Conservation (phyloP, 371 early-diverging fungal genomes). For the Enterospora canceri region DNA sequence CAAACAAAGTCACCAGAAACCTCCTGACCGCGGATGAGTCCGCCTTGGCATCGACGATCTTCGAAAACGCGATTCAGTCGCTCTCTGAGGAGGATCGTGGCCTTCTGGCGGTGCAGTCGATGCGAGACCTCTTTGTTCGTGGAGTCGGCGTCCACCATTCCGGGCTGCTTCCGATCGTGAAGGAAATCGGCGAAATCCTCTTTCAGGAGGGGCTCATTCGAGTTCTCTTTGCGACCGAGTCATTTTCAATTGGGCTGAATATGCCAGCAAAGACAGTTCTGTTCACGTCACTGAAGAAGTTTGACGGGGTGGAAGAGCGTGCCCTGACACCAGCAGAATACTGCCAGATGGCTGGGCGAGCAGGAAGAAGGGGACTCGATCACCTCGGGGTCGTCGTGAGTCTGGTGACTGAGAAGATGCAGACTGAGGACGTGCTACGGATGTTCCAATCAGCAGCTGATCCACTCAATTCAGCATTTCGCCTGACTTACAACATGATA, state of each 20-base stretch:
- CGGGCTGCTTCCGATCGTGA: conserved; percentile 90
- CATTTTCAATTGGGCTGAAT: conserved; percentile 98
- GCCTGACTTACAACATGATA: conserved; percentile 94
- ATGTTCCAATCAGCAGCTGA: conserved; percentile 63
- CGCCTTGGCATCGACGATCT: conserved; percentile 72
- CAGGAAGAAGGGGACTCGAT: conserved; percentile 65
- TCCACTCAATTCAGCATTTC: conserved; percentile 83
- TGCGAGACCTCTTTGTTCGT: conserved; percentile 76
- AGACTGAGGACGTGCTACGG: conserved; percentile 32
- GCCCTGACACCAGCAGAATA: conserved; percentile 90
- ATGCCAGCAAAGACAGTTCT: conserved; percentile 99
- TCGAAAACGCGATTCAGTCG: conserved; percentile 74
- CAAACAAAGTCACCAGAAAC: conserved; percentile 75
- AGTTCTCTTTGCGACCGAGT: conserved; percentile 97
- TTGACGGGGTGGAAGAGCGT: conserved; percentile 75
- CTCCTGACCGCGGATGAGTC: conserved; percentile 77
- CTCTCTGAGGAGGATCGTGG: conserved; percentile 78
- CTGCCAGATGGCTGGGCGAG: conserved; percentile 67
- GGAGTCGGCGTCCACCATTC: conserved; percentile 99
- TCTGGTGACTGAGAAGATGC: conserved; percentile 64
- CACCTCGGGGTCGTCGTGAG: conserved; percentile 89
- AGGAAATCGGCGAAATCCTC: conserved; percentile 95
- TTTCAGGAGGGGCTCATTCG: conserved; percentile 94
- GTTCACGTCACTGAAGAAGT: conserved; percentile 88
- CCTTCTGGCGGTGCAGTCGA: conserved; percentile 79